Evolutionary conservation across 345 rosid species (phyloP).

Genomic region (Brassica nigra): DNA sequence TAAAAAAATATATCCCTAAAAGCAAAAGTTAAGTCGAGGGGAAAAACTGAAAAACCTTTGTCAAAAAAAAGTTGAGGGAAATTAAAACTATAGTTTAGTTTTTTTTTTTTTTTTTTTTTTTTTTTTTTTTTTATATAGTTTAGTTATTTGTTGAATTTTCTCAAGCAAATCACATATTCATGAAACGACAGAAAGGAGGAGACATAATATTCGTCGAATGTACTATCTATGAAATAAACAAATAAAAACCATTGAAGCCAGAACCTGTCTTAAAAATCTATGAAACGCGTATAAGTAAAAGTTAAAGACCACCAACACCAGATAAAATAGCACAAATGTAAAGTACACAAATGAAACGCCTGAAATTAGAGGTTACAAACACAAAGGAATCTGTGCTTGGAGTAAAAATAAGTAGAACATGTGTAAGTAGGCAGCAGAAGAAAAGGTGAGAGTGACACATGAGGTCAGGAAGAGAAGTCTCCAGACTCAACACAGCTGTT

Average conservation of each 20-base stretch:
- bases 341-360: slow-evolving; percentile 11
- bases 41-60: no score
- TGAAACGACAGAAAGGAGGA: slow-evolving; percentile 10
- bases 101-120: no score
- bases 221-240: neutral
- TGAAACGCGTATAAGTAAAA: neutral
- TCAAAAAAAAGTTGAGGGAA: neutral
- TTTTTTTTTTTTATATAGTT: no score
- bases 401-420: slow-evolving; percentile 28
- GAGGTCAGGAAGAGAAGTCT: slow-evolving; percentile 35
- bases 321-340: neutral
- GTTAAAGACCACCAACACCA: neutral
- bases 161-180: slow-evolving; percentile 1
- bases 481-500: slow-evolving; percentile 39
- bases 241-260: slow-evolving; percentile 14
- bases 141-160: slow-evolving; percentile 17
- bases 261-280: slow-evolving; percentile 30
- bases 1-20: neutral
- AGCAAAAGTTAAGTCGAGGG: neutral
- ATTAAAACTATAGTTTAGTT: neutral
- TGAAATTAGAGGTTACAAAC: neutral
- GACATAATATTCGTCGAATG: slow-evolving; percentile 12
- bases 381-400: slow-evolving; percentile 25
- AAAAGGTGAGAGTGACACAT: slow-evolving; percentile 35
- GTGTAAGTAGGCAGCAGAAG: slow-evolving; percentile 36